These are phyloP conservation scores for Punica granatum DNA, from an alignment of 345 rosid genomes.

Conservation along the genomic window DNA sequence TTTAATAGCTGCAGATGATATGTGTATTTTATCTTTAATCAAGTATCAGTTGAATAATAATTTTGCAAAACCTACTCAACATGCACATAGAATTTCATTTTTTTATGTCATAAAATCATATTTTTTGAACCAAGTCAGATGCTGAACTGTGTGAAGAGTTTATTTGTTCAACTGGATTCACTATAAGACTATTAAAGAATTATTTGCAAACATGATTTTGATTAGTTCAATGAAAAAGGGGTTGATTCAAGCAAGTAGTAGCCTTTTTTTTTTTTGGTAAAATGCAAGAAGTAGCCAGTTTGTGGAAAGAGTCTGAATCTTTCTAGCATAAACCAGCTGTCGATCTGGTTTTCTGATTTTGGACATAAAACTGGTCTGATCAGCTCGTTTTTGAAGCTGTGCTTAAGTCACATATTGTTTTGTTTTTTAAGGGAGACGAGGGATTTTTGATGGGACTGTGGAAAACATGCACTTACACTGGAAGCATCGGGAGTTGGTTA, in stretches of 20 bases:
- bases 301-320: no score
- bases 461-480: conserved; percentile 95
- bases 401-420: neutral
- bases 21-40: neutral
- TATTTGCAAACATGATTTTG: neutral
- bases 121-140: neutral
- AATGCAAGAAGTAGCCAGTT: neutral
- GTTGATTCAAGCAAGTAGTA: neutral
- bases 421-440: conserved; percentile 54
- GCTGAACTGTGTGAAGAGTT: no score
- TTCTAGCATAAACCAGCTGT: neutral
- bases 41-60: neutral
- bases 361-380: neutral
- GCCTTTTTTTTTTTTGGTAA: no score
- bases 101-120: neutral
- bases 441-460: conserved; percentile 70
- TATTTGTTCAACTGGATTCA: no score
- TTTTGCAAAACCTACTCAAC: no score
- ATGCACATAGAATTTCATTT: neutral
- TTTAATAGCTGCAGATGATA: neutral
- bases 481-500: conserved; percentile 87
- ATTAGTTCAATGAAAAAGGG: neutral
- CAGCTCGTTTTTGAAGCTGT: neutral
- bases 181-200: no score
- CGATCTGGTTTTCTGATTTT: neutral